Conservation (phyloP, 2,329 filamentous ascomycete species). For the Xylaria sp. region DNA sequence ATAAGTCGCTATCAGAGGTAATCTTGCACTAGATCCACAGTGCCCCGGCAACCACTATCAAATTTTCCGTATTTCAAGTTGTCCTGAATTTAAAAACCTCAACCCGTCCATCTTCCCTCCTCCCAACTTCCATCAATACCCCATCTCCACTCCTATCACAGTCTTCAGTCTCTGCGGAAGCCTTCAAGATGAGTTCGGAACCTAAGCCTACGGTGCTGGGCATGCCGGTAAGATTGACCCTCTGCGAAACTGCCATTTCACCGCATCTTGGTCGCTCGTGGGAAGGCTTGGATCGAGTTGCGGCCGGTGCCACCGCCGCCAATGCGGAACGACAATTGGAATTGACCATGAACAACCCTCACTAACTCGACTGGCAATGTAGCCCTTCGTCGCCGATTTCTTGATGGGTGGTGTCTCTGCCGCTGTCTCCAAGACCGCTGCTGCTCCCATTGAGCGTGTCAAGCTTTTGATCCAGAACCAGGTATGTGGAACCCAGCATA, state of each 20-base stretch:
- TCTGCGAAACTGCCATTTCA: constrained; percentile 22
- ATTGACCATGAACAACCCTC: constrained; percentile 1
- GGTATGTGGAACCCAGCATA: constrained; percentile 74
- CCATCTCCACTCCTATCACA: constrained; percentile 40
- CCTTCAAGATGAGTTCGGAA: constrained; percentile 59
- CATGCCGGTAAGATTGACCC: constrained; percentile 61
- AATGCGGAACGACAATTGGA: neutral
- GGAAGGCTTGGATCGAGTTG: constrained; percentile 30
- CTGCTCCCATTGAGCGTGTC: constrained; percentile 99
- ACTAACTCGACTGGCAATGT: constrained; percentile 46
- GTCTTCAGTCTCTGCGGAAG: constrained; percentile 46
- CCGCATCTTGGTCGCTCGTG: constrained; percentile 25
- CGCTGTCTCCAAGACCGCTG: constrained; percentile 99
- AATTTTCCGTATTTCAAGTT: constrained; percentile 7
- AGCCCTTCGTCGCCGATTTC: constrained; percentile 91
- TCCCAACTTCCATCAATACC: constrained; percentile 65
- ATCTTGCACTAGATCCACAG: constrained; percentile 3
- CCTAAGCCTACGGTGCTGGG: constrained; percentile 66
- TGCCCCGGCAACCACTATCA: constrained; percentile 2
- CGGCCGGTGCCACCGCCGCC: constrained; percentile 18
- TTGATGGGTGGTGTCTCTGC: constrained; percentile 99
- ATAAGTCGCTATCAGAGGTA: constrained; percentile 10
- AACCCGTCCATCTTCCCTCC: constrained; percentile 4
- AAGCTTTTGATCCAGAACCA: constrained; percentile 99
- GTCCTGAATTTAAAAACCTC: constrained; percentile 9